A percentile compares a stretch with the other conserved stretches of the same genome.
Conservation (phyloP, 805 yeast species). For the Spathaspora boniae region DNA sequence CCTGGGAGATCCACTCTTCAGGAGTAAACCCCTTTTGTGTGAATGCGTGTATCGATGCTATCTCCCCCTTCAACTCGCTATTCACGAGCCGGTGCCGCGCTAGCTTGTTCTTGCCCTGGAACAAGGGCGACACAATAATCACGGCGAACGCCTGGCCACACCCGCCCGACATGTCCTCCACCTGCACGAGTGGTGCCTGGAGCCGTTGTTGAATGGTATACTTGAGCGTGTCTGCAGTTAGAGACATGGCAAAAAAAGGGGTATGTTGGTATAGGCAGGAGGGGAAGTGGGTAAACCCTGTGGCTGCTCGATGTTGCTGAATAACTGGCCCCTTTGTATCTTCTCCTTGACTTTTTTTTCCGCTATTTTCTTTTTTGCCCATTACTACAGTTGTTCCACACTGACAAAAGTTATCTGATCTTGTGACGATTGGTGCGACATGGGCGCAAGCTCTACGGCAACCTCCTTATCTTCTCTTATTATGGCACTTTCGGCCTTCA, state of each 20-base stretch:
- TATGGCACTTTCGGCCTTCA: too few species aligned
- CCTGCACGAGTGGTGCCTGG: constrained; percentile 63
- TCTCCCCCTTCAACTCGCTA: constrained; percentile 74
- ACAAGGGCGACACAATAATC: constrained; percentile 68
- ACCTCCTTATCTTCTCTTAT: too few species aligned
- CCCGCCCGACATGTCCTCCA: constrained; percentile 82
- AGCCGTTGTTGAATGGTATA: constrained; percentile 51
- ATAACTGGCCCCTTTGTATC: too few species aligned
- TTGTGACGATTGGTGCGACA: too few species aligned
- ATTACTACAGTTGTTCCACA: too few species aligned
- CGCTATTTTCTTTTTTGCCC: too few species aligned
- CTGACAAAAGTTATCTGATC: too few species aligned
- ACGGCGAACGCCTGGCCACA: constrained; percentile 98
- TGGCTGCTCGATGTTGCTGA: too few species aligned
- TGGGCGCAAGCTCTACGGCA: too few species aligned
- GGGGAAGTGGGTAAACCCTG: not conserved
- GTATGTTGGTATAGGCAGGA: not conserved
- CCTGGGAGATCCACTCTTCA: constrained; percentile 70
- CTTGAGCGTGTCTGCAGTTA: constrained; percentile 43
- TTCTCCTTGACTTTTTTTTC: too few species aligned
- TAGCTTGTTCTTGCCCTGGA: constrained; percentile 78
- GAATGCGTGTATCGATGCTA: constrained; percentile 87
- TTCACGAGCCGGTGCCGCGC: constrained; percentile 87
- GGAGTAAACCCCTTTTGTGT: constrained; percentile 87
- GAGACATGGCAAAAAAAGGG: constrained; percentile 19